Base-by-base conservation (phyloP, 192 early-diverging fungal genomes). In the Backusella circina region DNA sequence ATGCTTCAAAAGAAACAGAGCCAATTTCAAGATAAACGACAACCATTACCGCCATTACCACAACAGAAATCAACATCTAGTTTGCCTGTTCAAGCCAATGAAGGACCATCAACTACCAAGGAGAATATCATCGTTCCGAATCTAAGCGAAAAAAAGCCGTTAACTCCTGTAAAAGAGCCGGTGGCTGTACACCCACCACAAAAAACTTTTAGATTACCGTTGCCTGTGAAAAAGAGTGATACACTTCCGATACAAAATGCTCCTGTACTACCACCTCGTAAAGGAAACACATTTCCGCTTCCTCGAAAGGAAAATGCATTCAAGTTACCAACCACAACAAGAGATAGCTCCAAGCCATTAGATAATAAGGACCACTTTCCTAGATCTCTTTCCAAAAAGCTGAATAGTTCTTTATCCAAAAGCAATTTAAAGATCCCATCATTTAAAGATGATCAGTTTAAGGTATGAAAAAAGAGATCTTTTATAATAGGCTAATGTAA, bases 221-320 rank as follows among this genome's bases (percentile, higher is more conserved):
- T 61, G 54, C 54, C 23, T 61, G 23, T 61, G 54, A 61, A 61
- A 61, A 12, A 61, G 9, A 61, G 54, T 12, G 23, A 13, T 28
- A 61, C 23, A 3, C 26, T 61, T 61, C 54, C 54, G 54, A 61
- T 28, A 28, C 54, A 47, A 47, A 47, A n/a, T n/a, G 44, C 54
- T 61, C 54, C 23, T 61, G 54, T 61, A 61, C 54, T n/a, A 61
- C 54, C 54, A 61, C 54, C 54, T 12, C 54, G 23, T 13, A 61
- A 28, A 61, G 54, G 54, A 61, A 61, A 61, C 54, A 61, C 54
- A 61, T 61, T 61, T 61, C 54, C 54, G 23, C 54, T 61, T 61
- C 54, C 54, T 61, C 21, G 54, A 28, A 61, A 61, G 54, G 54
- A 61, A 61, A 61, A 28, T 8, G 21, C 54, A 7, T 61, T 61